A percentile compares a stretch with the other conserved stretches of the same genome.
phyloP scores from a whole-genome alignment of 2,329 filamentous ascomycete species.

The Penicillium sp. region DNA sequence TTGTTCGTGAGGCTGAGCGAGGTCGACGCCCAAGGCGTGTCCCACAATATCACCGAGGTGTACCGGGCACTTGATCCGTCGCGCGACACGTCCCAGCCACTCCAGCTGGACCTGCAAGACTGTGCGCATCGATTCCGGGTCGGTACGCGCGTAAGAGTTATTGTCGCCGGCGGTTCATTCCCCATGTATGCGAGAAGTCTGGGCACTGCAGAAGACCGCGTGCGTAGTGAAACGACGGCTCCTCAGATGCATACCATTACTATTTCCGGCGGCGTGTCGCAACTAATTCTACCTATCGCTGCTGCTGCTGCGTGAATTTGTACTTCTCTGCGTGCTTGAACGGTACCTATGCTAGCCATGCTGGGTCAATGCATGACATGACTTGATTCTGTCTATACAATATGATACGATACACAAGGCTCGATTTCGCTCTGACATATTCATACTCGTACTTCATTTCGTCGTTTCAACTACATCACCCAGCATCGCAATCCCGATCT shows the following conservation, averaged over 20 bases:
- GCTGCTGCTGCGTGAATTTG: too few species aligned
- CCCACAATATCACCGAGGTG: conserved; percentile 14
- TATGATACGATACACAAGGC: too few species aligned
- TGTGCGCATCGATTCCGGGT: conserved; percentile 14
- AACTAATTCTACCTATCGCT: conserved; percentile 10
- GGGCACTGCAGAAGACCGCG: conserved; percentile 14
- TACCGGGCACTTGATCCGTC: conserved; percentile 14
- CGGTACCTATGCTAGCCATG: too few species aligned
- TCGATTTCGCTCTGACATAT: too few species aligned
- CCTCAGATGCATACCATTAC: conserved; percentile 14
- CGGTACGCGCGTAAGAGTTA: conserved; percentile 12
- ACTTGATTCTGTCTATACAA: too few species aligned
- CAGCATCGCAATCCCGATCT: conserved; percentile 13
- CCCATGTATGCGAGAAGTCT: conserved; percentile 19
- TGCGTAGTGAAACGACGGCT: conserved; percentile 8
- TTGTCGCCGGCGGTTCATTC: conserved; percentile 16
- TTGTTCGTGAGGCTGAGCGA: conserved; percentile 17
- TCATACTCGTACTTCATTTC: conserved; percentile 6
- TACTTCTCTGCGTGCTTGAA: too few species aligned
- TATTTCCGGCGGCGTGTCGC: conserved; percentile 14
- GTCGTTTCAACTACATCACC: conserved; percentile 13
- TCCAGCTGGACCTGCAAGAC: conserved; percentile 10
- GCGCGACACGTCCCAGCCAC: conserved; percentile 11
- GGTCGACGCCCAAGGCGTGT: conserved; percentile 10
- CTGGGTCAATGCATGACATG: too few species aligned